Base-by-base conservation (phyloP, 1,284 basidiomycete species). In the Rhodotorula sp. region DNA sequence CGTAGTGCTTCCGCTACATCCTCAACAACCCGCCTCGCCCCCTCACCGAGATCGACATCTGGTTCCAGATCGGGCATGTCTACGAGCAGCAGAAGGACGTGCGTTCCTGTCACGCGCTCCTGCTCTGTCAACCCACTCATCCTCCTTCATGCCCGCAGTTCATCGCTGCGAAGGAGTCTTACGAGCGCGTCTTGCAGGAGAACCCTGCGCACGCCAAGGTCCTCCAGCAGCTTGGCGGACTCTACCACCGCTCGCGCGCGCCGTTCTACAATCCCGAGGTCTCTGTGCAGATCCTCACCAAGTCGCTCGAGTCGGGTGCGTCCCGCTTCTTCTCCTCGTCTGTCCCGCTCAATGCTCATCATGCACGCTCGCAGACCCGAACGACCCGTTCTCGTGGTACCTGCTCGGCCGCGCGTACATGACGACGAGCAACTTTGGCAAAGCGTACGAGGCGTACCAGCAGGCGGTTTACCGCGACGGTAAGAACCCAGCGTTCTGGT, bases 51-150 rank as follows among this genome's bases (percentile, higher is more conserved):
- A 93, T 94, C 76, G 95, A 99, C 80, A 98, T 99, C 75, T 98
- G 94, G 93, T 99, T 99, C 87, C 97, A 99, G 83, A 97, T 99
- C 73, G 96, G 97, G 2, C 97, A 99, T 80, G 96, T 99, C 29
- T 94, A 94, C 79, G 97, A 99, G 83, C 93, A 96, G 80, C 91
- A 95, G 82, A 91, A 94, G 82, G 93, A 97, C 81, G 92, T 94
- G 80, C 84, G 90, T 85, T 8, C 32, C 19, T 22, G 12, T 22
- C 29, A n/a, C n/a, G n/a, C n/a, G 34, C 46, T 46, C 39, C 48
- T 57, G 34, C 21, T 36, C 13, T 36, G 5, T 21, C 36, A 2
- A 25, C 17, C 1, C 2, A 7, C 6, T 19, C 34, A 48, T 21
- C 36, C 63, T n/a, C 39, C 27, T 65, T 12, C 21, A 17, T 25